Base-by-base conservation (phyloP, 176 grass and related monocot species). In the Carex scoparia region DNA sequence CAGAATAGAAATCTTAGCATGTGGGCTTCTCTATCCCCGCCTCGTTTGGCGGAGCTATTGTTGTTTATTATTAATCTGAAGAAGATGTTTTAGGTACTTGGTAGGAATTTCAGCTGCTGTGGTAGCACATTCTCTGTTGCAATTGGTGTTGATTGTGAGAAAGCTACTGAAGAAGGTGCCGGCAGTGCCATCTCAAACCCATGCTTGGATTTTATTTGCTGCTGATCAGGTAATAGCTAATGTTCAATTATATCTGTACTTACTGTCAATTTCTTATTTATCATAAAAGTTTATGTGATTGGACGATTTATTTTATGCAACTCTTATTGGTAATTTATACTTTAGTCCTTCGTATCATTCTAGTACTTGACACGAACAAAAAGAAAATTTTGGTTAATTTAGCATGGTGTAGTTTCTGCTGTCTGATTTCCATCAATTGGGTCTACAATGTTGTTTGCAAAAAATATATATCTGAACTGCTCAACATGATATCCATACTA, bases 191-290 rank as follows among this genome's bases (percentile, higher is more conserved):
- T 89, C 88, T 51, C 81, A 49, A 19, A 80, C 76, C 81, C 87
- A 91, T 51, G 83, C 87, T n/a, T 97, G 92, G 94, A 74, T 97
- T n/a, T 59, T 94, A 54, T 97, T 97, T n/a, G 86, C 88, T 30
- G 80, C 82, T 86, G 94, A 94, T 88, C 92, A 97, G 94, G 92
- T 94, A 51, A 51, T 61, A 18, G 62, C 10, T 71, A 28, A 37
- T 37, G n/a, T 59, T 73, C 18, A 67, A n/a, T 14, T 76, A 30
- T 28, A 48, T 54, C 11, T 31, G 30, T 31, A 76, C 72, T 54
- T 54, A 32, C 3, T 76, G 19, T 19, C 72, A 30, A 28, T 27
- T 40, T 40, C 62, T 69, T 31, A 69, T 35, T 66, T 79, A 27
- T n/a, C 30, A 4, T 30, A 69, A 51, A 32, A 56, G 32, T 13